These are phyloP conservation scores for Cardiospermum halicacabum DNA, from an alignment of 345 rosid genomes.

Conservation along the genomic window DNA sequence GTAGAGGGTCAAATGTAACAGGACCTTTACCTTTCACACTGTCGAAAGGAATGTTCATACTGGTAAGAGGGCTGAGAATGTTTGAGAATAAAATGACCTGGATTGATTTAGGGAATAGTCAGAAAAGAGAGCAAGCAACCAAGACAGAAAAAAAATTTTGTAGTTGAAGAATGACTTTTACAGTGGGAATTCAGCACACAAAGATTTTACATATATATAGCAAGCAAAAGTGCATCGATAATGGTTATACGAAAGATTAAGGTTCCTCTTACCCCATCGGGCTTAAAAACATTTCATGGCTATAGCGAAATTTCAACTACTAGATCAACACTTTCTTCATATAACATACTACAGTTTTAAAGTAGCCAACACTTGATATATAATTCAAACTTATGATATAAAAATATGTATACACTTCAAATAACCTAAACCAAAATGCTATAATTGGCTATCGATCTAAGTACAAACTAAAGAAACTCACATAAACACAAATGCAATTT, in stretches of 20 bases:
- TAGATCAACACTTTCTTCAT: constrained; percentile 76
- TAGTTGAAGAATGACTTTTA: not conserved
- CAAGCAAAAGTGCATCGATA: not conserved
- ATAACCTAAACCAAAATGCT: too few relatives aligned
- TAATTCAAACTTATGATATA: not conserved
- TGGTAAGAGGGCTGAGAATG: constrained; percentile 93
- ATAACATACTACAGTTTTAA: not conserved
- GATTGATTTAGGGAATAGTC: constrained; percentile 5
- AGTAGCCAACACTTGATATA: too few relatives aligned
- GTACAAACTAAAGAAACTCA: too few relatives aligned
- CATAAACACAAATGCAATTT: not conserved
- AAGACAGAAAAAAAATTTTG: not conserved
- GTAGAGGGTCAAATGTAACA: constrained; percentile 73
- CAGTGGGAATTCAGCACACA: not conserved
- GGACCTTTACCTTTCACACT: constrained; percentile 97
- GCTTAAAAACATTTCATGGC: constrained; percentile 98
- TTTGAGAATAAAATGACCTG: constrained; percentile 97
- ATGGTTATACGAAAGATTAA: not conserved
- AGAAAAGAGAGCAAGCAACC: not conserved
- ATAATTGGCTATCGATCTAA: too few relatives aligned
- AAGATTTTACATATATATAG: not conserved
- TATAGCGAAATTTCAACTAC: constrained; percentile 92
- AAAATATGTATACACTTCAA: too few relatives aligned
- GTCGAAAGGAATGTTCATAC: constrained; percentile 99
- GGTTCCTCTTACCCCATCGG: constrained; percentile 70